Evolutionary conservation across 192 early-diverging fungal species (phyloP).

Genomic region (Coemansia sp.): DNA sequence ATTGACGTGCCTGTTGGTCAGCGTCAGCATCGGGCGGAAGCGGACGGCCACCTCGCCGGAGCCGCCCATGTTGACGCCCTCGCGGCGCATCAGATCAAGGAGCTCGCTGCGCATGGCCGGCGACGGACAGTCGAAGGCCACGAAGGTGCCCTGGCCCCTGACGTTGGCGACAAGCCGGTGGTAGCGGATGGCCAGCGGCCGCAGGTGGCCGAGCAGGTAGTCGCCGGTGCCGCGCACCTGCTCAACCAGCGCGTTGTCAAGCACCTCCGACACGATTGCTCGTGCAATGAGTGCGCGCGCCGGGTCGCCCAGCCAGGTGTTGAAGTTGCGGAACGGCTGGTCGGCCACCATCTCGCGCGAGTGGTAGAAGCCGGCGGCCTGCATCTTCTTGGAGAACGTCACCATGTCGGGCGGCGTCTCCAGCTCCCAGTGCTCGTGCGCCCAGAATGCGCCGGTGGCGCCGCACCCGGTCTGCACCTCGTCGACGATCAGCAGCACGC

Average conservation of each 20-base stretch:
- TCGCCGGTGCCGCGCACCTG: slow-evolving; percentile 57
- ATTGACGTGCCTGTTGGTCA: slow-evolving; percentile 68
- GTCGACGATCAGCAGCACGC: slow-evolving; percentile 74
- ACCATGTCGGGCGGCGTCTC: slow-evolving; percentile 70
- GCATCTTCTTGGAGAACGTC: slow-evolving; percentile 80
- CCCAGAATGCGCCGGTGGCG: slow-evolving; percentile 75
- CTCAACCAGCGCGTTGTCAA: slow-evolving; percentile 55
- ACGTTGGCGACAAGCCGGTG: slow-evolving; percentile 55
- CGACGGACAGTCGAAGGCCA: slow-evolving; percentile 69
- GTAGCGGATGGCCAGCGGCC: slow-evolving; percentile 53
- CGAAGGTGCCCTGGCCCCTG: slow-evolving; percentile 66
- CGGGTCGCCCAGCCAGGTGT: slow-evolving; percentile 79
- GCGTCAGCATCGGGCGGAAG: slow-evolving; percentile 73
- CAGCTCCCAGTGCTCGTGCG: slow-evolving; percentile 72
- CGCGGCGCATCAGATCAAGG: slow-evolving; percentile 57
- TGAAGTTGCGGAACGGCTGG: slow-evolving; percentile 69
- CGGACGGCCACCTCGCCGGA: slow-evolving; percentile 63
- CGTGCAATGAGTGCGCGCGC: slow-evolving; percentile 64
- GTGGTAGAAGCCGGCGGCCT: slow-evolving; percentile 73
- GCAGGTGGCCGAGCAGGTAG: slow-evolving; percentile 60
- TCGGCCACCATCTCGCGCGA: slow-evolving; percentile 58
- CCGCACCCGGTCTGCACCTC: slow-evolving; percentile 79
- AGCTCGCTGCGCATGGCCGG: slow-evolving; percentile 56
- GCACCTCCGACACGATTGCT: slow-evolving; percentile 63
- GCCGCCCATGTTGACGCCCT: slow-evolving; percentile 72